Base-by-base conservation (phyloP, 2,329 filamentous ascomycete species). In the Hansfordia pulvinata region DNA sequence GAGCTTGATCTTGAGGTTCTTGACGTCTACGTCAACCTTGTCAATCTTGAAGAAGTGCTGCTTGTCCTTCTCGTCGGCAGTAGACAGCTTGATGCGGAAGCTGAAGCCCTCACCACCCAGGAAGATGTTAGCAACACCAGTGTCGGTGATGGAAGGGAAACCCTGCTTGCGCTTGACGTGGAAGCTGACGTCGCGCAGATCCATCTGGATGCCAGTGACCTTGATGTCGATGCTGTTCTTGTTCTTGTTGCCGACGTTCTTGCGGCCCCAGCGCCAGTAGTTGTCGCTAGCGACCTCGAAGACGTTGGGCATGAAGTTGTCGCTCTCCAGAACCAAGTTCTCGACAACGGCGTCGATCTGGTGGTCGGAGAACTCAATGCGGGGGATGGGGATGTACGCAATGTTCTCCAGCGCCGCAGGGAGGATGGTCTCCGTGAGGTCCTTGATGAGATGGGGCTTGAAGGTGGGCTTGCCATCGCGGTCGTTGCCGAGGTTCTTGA, bases 31-130 rank as follows among this genome's bases (percentile, higher is more conserved):
- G 20, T 80, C 65, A 3, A 93, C 79, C 52, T 80, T 86, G 46
- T 93, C 84, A 33, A 96, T 69, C 69, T 93, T 94, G 70, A 96
- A 88, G 58, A 93, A 90, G 52, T 90, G 75, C 42, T 81, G 72
- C 16, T 64, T 60, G 43, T 93, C 85, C 12, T 62, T 64, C 47
- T 76, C 70, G 27, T 88, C 75, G 3, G 83, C 76, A 24, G 76
- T 86, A 30, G 86, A 82, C 40, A 93, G 68, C 48, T 84, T 82
- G 47, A 96, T 73, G 54, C 85, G 86, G 69, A 96, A 93, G 44
- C 78, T 80, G 50, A 98, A 77, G 19, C 90, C 90, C 22, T 79
- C 70, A 17, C 86, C 90, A 15, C 80, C 82, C 29, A 98, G 69
- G 46, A 85, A 72, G 42, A 98, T 75, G 48, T 96, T 86, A 56